These are phyloP conservation scores for Aegilops bicornis DNA, from an alignment of 176 grass and related monocot genomes.

Conservation along the genomic window DNA sequence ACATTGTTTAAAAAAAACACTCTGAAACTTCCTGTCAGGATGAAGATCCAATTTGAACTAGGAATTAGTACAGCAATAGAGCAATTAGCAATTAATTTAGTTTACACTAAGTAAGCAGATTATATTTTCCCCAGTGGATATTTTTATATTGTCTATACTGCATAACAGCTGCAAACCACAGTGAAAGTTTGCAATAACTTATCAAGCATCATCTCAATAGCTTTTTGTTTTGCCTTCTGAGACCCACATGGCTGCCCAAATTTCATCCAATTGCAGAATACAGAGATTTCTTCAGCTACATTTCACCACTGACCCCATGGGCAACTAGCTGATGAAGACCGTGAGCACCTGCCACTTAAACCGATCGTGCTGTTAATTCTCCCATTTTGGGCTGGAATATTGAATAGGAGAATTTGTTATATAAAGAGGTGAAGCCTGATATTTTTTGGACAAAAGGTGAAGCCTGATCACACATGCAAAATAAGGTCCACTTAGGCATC, in stretches of 20 bases:
- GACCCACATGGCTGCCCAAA: constrained; percentile 64
- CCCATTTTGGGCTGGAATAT: neutral
- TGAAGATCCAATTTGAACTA: neutral
- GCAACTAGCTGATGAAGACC: constrained; percentile 64
- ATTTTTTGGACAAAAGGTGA: neutral
- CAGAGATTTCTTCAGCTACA: constrained; percentile 48
- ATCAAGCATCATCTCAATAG: neutral
- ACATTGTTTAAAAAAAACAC: neutral
- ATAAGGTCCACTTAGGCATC: neutral
- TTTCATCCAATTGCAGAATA: constrained; percentile 48
- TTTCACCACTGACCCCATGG: constrained; percentile 62
- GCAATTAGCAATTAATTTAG: neutral
- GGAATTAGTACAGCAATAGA: neutral
- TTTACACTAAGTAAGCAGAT: constrained; percentile 9
- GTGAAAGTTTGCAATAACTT: neutral
- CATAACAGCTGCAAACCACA: neutral
- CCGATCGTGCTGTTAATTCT: neutral
- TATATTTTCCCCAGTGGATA: neutral
- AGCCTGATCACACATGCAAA: constrained; percentile 30
- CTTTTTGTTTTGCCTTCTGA: constrained; percentile 21
- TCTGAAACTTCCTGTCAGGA: neutral
- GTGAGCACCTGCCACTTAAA: neutral
- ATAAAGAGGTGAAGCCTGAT: neutral
- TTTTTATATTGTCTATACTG: neutral
- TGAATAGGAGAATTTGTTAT: neutral